Evolutionary conservation across 768 basidiomycete genomes (phyloP).

Genomic region (Cyclocybe aegerita): DNA sequence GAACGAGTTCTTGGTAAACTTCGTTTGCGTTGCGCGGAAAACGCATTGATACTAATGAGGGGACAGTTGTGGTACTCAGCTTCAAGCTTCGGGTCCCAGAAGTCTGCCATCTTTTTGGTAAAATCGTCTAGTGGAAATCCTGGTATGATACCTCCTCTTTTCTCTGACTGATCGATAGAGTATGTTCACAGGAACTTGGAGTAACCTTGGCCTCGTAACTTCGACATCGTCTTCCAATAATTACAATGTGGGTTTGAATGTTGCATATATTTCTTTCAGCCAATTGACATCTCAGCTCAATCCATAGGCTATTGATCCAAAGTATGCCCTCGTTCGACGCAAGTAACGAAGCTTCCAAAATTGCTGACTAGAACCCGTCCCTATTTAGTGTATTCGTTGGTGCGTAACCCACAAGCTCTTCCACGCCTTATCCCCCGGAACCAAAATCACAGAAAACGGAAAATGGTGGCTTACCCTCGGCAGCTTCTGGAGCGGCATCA

Average conservation of each 20-base stretch:
- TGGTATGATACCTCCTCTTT: slow-evolving; percentile 17
- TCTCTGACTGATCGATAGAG: background rate
- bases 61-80: slow-evolving; percentile 53
- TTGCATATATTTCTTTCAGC: background rate
- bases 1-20: slow-evolving; percentile 24
- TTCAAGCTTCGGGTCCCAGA: slow-evolving; percentile 53
- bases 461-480: slow-evolving; percentile 52
- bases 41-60: background rate
- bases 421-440: background rate
- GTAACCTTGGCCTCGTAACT: slow-evolving; percentile 47
- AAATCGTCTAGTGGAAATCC: slow-evolving; percentile 45
- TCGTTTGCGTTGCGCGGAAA: background rate
- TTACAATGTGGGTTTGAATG: slow-evolving; percentile 35
- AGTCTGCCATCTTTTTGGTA: slow-evolving; percentile 55
- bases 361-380: background rate
- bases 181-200: slow-evolving; percentile 34
- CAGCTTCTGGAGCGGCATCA: slow-evolving; percentile 59
- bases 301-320: slow-evolving; percentile 51
- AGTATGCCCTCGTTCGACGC: slow-evolving; percentile 28
- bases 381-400: slow-evolving; percentile 29
- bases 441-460: slow-evolving; percentile 29
- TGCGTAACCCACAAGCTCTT: slow-evolving; percentile 5
- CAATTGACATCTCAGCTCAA: background rate
- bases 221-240: slow-evolving; percentile 36
- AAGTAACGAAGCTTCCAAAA: background rate